Conservation (phyloP, 257 asterid genomes). For the Eustoma russellianum region DNA sequence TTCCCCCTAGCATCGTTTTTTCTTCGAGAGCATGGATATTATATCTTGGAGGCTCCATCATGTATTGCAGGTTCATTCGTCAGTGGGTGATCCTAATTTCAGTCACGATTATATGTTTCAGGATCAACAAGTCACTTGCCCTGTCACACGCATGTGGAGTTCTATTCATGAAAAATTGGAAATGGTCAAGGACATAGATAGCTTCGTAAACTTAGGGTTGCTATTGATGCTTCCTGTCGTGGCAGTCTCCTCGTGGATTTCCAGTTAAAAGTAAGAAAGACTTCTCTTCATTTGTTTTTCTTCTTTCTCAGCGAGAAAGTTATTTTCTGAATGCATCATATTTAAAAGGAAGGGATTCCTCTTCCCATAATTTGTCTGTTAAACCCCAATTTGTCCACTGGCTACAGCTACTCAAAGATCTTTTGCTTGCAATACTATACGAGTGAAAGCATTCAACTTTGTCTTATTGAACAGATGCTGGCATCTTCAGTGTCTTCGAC, state of each 20-base stretch:
- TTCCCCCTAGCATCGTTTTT: too few species aligned
- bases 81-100: not conserved
- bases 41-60: too few species aligned
- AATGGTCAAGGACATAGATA: constrained; percentile 37
- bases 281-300: constrained; percentile 2
- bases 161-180: constrained; percentile 37
- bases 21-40: too few species aligned
- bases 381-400: too few species aligned
- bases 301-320: not conserved
- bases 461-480: too few species aligned
- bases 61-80: not conserved
- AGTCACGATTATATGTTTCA: constrained; percentile 17
- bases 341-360: too few species aligned
- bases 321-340: not conserved
- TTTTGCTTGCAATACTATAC: too few species aligned
- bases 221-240: constrained; percentile 47
- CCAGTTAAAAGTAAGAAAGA: constrained; percentile 34
- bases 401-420: too few species aligned
- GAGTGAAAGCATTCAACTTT: too few species aligned
- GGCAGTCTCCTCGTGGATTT: constrained; percentile 63
- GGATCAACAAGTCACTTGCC: constrained; percentile 49
- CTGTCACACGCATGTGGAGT: constrained; percentile 55
- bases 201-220: constrained; percentile 60
- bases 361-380: too few species aligned
- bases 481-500: too few species aligned